These are phyloP conservation scores for Phytophthora nicotianae DNA, from an alignment of 352 stramenopile species.

Conservation along the genomic window DNA sequence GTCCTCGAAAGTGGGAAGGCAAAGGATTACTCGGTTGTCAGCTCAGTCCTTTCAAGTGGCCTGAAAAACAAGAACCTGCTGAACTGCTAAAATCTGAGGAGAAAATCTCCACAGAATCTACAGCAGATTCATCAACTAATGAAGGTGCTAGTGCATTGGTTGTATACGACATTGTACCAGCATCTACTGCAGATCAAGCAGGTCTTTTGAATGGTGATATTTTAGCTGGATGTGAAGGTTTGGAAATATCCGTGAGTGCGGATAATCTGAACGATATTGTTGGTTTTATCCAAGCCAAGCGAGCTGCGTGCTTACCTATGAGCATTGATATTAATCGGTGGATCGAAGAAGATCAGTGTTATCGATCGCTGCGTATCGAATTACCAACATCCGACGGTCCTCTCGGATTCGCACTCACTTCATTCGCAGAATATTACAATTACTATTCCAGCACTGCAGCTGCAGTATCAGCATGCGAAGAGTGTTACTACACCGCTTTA, in stretches of 20 bases:
- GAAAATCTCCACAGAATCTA: background rate
- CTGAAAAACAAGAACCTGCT: constrained; percentile 14
- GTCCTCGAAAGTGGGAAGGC: constrained; percentile 63
- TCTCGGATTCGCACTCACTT: constrained; percentile 58
- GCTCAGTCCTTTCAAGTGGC: constrained; percentile 66
- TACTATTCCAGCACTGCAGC: constrained; percentile 13
- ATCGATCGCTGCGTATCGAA: constrained; percentile 36
- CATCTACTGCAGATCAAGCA: constrained; percentile 35
- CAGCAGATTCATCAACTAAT: constrained; percentile 1
- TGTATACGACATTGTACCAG: constrained; percentile 43
- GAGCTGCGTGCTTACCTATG: constrained; percentile 8
- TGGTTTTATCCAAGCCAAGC: constrained; percentile 18
- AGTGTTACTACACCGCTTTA: constrained; percentile 65
- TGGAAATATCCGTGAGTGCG: constrained; percentile 22
- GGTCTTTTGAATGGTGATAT: constrained; percentile 57
- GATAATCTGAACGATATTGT: constrained; percentile 19
- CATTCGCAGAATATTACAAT: constrained; percentile 61
- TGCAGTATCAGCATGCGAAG: constrained; percentile 39
- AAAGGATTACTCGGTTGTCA: constrained; percentile 72
- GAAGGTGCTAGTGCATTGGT: constrained; percentile 36
- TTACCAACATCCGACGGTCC: constrained; percentile 13
- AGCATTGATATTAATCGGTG: constrained; percentile 55
- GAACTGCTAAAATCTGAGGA: constrained; percentile 1
- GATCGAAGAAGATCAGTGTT: constrained; percentile 48
- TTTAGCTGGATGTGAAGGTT: constrained; percentile 41